phyloP scores from a whole-genome alignment of 2,329 filamentous ascomycete genomes.

The Penicillium olsonii region DNA sequence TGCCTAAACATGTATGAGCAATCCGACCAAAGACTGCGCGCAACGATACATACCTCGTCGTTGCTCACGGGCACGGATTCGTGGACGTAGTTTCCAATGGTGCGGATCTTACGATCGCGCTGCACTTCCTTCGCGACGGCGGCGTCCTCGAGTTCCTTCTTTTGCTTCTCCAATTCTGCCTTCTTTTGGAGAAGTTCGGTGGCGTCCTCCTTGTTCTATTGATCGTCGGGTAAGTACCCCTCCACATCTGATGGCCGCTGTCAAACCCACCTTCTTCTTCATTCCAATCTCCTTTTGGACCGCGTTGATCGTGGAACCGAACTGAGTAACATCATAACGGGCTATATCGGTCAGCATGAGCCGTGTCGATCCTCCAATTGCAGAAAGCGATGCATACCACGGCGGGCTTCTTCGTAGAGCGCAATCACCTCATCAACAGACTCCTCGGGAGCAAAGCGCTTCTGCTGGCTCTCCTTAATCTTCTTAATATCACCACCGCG shows the following conservation, averaged over 20 bases:
- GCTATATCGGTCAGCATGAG: constrained; percentile 44
- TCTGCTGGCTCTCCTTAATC: constrained; percentile 88
- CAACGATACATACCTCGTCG: constrained; percentile 62
- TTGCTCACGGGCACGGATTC: constrained; percentile 79
- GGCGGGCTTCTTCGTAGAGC: constrained; percentile 81
- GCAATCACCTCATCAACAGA: constrained; percentile 88
- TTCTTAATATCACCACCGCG: constrained; percentile 88
- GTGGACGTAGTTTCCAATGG: constrained; percentile 90
- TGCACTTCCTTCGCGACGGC: constrained; percentile 73
- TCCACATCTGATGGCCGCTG: constrained; percentile 1
- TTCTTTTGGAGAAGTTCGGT: constrained; percentile 78
- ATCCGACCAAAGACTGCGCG: neutral
- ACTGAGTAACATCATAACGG: constrained; percentile 75
- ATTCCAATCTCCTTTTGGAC: constrained; percentile 85
- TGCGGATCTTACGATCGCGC: constrained; percentile 76
- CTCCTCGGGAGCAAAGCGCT: constrained; percentile 76
- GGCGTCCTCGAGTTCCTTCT: constrained; percentile 74
- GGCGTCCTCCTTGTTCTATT: constrained; percentile 79
- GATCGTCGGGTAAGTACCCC: constrained; percentile 8
- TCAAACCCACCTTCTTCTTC: constrained; percentile 74
- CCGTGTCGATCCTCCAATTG: neutral
- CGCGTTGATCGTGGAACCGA: constrained; percentile 82
- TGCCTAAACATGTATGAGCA: constrained; percentile 52
- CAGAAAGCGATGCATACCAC: constrained; percentile 53
- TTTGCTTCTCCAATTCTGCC: constrained; percentile 73